phyloP scores from a whole-genome alignment of 345 rosid species.

The Pugionium dolabratum region DNA sequence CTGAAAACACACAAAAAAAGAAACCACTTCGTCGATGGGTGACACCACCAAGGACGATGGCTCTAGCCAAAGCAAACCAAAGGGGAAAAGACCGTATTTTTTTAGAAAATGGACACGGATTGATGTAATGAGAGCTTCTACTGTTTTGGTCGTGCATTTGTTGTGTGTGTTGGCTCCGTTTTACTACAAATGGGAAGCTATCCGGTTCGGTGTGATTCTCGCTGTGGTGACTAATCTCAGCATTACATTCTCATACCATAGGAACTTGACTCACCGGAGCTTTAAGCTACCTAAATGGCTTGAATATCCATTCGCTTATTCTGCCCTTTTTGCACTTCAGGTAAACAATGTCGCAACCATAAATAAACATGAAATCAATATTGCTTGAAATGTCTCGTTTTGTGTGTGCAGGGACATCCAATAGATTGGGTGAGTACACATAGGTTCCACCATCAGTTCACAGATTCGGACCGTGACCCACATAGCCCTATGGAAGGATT shows the following conservation, averaged over 20 bases:
- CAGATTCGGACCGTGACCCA: conserved; percentile 41
- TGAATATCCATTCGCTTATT: conserved; percentile 42
- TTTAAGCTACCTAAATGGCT: conserved; percentile 46
- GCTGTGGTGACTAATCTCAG: conserved; percentile 24
- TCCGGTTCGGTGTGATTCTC: conserved; percentile 20
- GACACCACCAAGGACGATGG: conserved; percentile 16
- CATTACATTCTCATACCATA: conserved; percentile 44
- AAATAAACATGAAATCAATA: neutral
- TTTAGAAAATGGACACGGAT: conserved; percentile 34
- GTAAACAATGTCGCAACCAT: conserved; percentile 6
- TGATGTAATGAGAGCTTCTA: conserved; percentile 30
- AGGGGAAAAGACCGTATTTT: conserved; percentile 21
- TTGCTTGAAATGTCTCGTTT: no score
- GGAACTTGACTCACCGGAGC: conserved; percentile 43
- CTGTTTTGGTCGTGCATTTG: conserved; percentile 33
- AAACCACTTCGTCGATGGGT: conserved; percentile 21
- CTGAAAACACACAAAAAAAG: neutral
- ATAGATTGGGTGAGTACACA: conserved; percentile 45
- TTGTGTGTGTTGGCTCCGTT: conserved; percentile 34
- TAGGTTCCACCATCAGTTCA: conserved; percentile 43
- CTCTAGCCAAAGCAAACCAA: conserved; percentile 26
- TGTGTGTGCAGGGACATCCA: conserved; percentile 35
- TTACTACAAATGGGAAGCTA: conserved; percentile 39
- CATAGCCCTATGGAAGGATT: conserved; percentile 45
- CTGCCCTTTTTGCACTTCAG: conserved; percentile 40